A percentile compares a stretch with the other conserved stretches of the same genome.
Conservation (phyloP, 2,329 filamentous ascomycete genomes). For the Fonsecaea nubica region DNA sequence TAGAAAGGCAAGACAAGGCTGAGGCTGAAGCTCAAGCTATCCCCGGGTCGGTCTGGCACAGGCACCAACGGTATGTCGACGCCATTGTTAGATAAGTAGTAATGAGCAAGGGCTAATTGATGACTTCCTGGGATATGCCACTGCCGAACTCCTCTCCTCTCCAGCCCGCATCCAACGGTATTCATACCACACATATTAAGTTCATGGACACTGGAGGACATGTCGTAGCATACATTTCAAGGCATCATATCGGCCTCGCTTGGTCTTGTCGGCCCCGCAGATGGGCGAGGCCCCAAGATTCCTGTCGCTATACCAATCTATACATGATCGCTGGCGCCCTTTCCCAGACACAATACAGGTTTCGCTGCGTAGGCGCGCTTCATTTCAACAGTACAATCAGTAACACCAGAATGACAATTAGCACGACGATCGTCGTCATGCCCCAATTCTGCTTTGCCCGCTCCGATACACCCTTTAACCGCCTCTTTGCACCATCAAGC, state of each 20-base stretch:
- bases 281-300: not conserved
- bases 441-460: slow-evolving; percentile 86
- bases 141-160: too few species aligned
- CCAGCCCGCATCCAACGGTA: too few species aligned
- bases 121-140: too few species aligned
- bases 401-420: slow-evolving; percentile 82
- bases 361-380: slow-evolving; percentile 20
- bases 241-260: not conserved
- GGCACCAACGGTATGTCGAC: too few species aligned
- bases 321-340: not conserved
- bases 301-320: not conserved
- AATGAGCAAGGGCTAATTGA: too few species aligned
- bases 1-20: too few species aligned
- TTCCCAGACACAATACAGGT: not conserved
- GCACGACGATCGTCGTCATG: slow-evolving; percentile 77
- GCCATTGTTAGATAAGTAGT: too few species aligned
- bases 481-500: slow-evolving; percentile 74
- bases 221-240: too few species aligned
- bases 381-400: slow-evolving; percentile 83
- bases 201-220: too few species aligned
- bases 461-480: slow-evolving; percentile 73
- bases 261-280: not conserved
- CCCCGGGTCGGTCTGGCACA: too few species aligned
- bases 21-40: too few species aligned
- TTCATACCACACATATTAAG: too few species aligned